Evolutionary conservation across 495 filamentous ascomycete species (phyloP), one percentile per base, ranked within the genome.

Genomic region (Polyplosphaeria fusca): DNA sequence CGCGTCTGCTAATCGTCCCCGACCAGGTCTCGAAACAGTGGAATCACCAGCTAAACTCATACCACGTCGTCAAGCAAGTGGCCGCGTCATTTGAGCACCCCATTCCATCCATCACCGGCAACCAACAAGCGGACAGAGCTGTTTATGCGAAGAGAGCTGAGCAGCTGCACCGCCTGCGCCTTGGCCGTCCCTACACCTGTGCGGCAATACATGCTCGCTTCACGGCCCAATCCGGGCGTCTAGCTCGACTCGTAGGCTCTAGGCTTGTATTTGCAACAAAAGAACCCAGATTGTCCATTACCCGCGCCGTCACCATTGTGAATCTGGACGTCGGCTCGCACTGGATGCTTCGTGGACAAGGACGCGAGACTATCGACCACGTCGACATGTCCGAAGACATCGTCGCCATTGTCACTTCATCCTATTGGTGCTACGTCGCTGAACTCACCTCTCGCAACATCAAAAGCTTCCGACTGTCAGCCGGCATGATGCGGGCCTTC

Each of bases 1-100:
- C 25, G 20, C 9, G 20, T 38, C n/a, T 32, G 44, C 53, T 52
- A 24, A 51, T 23, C n/a, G 3, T 23, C 14, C 1, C 14, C 24
- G 2, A 30, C 3, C 28, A 65, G 62, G 62, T 65, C 12, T 65
- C 52, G 7, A 57, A 49, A 23, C 41, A 28, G 14, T 65, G 62
- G 62, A 22, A 35, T 38, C 23, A 4, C 3, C 11, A 52, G 12
- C 28, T 60, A 1, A 35, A 35, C n/a, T n/a, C n/a, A n/a, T n/a
- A n/a, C n/a, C n/a, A n/a, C n/a, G n/a, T n/a, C n/a, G n/a, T n/a
- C n/a, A n/a, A n/a, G n/a, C n/a, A n/a, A n/a, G n/a, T n/a, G n/a
- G n/a, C n/a, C n/a, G n/a, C n/a, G n/a, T n/a, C n/a, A n/a, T n/a
- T n/a, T n/a, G n/a, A n/a, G n/a, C n/a, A n/a, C n/a, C n/a, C n/a